Evolutionary conservation across 2,329 filamentous ascomycete species (phyloP).

Genomic region (Fusarium liriodendri): DNA sequence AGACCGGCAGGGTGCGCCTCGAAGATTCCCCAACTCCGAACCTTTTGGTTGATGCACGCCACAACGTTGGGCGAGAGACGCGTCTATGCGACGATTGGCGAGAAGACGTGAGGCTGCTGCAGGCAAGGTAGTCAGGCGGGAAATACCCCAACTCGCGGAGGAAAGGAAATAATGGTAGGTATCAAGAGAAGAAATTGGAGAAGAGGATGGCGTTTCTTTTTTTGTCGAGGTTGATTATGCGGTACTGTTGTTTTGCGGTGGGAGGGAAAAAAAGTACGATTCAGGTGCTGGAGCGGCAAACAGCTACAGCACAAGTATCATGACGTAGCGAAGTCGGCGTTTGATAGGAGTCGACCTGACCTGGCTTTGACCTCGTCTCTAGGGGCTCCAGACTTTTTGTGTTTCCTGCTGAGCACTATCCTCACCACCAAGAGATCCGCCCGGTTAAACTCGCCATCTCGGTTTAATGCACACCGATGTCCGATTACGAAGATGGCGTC

Average conservation of each 20-base stretch:
- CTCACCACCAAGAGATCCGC: conserved; percentile 16
- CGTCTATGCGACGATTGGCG: conserved; percentile 25
- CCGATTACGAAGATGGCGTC: conserved; percentile 22
- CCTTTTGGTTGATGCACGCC: conserved; percentile 29
- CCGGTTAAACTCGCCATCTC: conserved; percentile 19
- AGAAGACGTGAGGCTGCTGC: conserved; percentile 4
- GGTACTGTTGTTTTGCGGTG: background rate
- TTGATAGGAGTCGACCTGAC: conserved; percentile 25
- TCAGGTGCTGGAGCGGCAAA: conserved; percentile 23
- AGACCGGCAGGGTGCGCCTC: background rate
- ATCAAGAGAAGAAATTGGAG: conserved; percentile 14
- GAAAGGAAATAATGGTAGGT: background rate
- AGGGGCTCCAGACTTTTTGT: conserved; percentile 39
- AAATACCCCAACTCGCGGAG: background rate
- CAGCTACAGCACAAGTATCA: conserved; percentile 6
- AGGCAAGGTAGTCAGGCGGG: conserved; percentile 1
- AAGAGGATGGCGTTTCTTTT: background rate
- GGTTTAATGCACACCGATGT: conserved; percentile 42
- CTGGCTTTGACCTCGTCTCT: conserved; percentile 1
- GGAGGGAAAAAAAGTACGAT: conserved; percentile 9
- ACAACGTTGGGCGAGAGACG: conserved; percentile 30
- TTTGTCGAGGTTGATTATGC: background rate
- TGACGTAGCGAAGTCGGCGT: conserved; percentile 28
- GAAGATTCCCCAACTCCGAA: conserved; percentile 10
- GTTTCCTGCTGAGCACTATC: conserved; percentile 24